Evolutionary conservation across 2,329 filamentous ascomycete species (phyloP).

Genomic region (Pseudocercospora vitis): DNA sequence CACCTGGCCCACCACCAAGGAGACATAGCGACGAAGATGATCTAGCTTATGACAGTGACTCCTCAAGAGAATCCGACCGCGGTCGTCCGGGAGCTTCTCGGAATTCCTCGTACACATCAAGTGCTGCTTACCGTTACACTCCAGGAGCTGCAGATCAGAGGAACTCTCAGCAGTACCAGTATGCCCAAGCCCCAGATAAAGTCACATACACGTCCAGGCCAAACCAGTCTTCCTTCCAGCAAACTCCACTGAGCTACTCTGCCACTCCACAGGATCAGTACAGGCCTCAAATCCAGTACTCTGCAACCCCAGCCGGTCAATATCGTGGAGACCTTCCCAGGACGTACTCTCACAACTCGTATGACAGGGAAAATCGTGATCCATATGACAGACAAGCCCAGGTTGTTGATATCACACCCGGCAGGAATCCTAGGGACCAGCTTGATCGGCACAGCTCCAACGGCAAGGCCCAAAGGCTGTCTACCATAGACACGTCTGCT

Average conservation of each 20-base stretch:
- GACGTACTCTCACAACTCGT: slow-evolving; percentile 27
- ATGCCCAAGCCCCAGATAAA: slow-evolving; percentile 43
- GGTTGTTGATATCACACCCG: slow-evolving; percentile 47
- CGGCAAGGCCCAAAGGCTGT: slow-evolving; percentile 25
- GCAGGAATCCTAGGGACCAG: slow-evolving; percentile 14
- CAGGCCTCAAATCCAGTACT: slow-evolving; percentile 19
- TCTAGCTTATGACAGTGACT: slow-evolving; percentile 35
- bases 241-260: slow-evolving; percentile 13
- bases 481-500: slow-evolving; percentile 17
- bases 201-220: slow-evolving; percentile 47
- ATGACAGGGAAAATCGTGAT: slow-evolving; percentile 22
- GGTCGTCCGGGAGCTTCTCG: slow-evolving; percentile 19
- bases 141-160: slow-evolving; percentile 28
- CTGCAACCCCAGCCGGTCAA: slow-evolving; percentile 20
- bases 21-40: slow-evolving; percentile 32
- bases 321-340: slow-evolving; percentile 25
- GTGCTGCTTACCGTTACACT: slow-evolving; percentile 24
- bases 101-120: slow-evolving; percentile 25
- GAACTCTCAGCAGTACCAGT: slow-evolving; percentile 35
- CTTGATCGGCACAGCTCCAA: slow-evolving; percentile 23
- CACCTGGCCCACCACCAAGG: slow-evolving; percentile 7
- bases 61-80: slow-evolving; percentile 15
- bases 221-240: slow-evolving; percentile 7
- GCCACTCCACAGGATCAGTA: slow-evolving; percentile 24
- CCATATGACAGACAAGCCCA: slow-evolving; percentile 22